These are phyloP conservation scores for Neurospora africana DNA, from an alignment of 495 filamentous ascomycete species.

Conservation along the genomic window DNA sequence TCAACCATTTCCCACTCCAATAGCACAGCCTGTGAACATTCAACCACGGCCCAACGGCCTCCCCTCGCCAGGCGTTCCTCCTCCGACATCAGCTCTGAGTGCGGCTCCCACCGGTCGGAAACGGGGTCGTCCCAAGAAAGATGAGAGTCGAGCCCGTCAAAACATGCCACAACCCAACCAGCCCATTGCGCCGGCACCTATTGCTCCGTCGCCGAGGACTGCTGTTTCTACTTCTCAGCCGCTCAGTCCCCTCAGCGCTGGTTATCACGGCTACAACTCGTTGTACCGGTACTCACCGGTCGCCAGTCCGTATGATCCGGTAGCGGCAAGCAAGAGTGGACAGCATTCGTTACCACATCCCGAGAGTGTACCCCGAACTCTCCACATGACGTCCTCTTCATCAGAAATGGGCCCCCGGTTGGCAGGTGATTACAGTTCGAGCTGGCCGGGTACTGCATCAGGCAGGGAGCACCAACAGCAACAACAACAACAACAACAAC, in stretches of 20 bases:
- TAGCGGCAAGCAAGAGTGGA: neutral
- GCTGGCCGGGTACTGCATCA: neutral
- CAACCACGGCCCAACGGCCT: slow-evolving; percentile 32
- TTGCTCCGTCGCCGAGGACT: slow-evolving; percentile 15
- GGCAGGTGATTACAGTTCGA: neutral
- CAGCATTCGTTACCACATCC: neutral
- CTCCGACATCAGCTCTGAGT: slow-evolving; percentile 15
- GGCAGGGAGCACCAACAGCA: neutral
- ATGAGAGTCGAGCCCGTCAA: slow-evolving; percentile 9
- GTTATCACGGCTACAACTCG: neutral
- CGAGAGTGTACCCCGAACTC: neutral
- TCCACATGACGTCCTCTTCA: neutral
- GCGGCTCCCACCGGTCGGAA: slow-evolving; percentile 14
- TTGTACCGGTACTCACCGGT: neutral
- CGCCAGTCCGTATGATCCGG: neutral
- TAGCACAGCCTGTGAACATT: slow-evolving; percentile 12
- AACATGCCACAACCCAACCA: slow-evolving; percentile 22
- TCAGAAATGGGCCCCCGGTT: neutral
- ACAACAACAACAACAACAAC: neutral
- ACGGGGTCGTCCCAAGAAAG: slow-evolving; percentile 23
- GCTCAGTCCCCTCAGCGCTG: neutral
- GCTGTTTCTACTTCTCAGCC: neutral
- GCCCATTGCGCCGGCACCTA: slow-evolving; percentile 26
- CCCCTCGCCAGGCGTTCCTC: slow-evolving; percentile 12
- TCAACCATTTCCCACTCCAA: slow-evolving; percentile 15